phyloP scores from a whole-genome alignment of 345 rosid species.

The Acer negundo region DNA sequence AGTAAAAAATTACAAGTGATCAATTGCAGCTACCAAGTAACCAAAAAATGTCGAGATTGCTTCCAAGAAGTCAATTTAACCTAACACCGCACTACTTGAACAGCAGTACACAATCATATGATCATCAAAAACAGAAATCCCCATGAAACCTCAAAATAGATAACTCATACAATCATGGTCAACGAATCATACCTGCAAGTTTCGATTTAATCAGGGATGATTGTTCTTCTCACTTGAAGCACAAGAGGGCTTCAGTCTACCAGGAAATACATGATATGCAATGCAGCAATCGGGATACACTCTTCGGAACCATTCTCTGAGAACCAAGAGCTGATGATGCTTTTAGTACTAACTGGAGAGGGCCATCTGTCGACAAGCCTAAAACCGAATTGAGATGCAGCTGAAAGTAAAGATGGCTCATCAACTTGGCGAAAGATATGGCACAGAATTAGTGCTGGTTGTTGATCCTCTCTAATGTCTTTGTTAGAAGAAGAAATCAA shows the following conservation, averaged over 20 bases:
- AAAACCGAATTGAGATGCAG: slow-evolving; percentile 70
- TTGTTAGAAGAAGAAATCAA: slow-evolving; percentile 42
- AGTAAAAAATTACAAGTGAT: too few species aligned
- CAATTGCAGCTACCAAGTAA: not conserved
- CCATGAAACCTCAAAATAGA: not conserved
- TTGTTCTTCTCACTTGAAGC: not conserved
- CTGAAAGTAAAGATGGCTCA: slow-evolving; percentile 63
- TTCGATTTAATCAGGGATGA: not conserved
- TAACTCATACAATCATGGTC: not conserved
- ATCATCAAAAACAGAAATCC: not conserved
- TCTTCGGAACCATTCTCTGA: slow-evolving; percentile 28
- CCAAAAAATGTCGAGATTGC: not conserved
- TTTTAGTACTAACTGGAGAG: slow-evolving; percentile 28
- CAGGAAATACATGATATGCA: slow-evolving; percentile 71
- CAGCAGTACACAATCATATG: not conserved
- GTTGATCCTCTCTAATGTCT: slow-evolving; percentile 24
- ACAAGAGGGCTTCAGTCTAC: slow-evolving; percentile 24
- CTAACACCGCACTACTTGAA: not conserved
- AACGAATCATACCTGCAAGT: not conserved
- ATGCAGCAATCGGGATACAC: slow-evolving; percentile 53
- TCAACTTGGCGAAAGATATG: slow-evolving; percentile 78
- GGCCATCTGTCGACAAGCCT: slow-evolving; percentile 73
- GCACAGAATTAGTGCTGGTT: slow-evolving; percentile 66
- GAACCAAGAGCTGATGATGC: slow-evolving; percentile 65
- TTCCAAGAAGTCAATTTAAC: too few species aligned